phyloP scores from a whole-genome alignment of 1,284 basidiomycete genomes.

The Pseudozyma sp. region DNA sequence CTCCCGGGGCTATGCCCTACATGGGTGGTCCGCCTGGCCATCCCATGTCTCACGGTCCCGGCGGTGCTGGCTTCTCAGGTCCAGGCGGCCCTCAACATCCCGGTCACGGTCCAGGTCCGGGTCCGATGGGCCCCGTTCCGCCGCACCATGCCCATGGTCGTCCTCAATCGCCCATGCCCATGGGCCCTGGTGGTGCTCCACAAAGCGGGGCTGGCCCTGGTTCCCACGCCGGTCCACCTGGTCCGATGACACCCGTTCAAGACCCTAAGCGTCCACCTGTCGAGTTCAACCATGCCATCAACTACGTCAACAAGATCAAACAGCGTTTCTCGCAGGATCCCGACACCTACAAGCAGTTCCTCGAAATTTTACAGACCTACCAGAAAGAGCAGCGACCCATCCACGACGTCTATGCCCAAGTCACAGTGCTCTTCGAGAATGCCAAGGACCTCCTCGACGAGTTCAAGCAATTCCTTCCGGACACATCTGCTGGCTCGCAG shows the following conservation, averaged over 20 bases:
- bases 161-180: conserved; percentile 46
- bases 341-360: conserved; percentile 96
- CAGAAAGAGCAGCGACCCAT: conserved; percentile 92
- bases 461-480: conserved; percentile 96
- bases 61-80: conserved; percentile 28
- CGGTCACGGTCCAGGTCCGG: conserved; percentile 35
- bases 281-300: conserved; percentile 97
- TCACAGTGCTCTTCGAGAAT: conserved; percentile 89
- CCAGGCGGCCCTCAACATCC: conserved; percentile 39
- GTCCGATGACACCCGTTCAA: conserved; percentile 45
- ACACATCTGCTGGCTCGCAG: conserved; percentile 69
- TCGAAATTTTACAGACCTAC: conserved; percentile 97
- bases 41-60: conserved; percentile 28
- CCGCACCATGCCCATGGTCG: conserved; percentile 47
- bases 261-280: conserved; percentile 70
- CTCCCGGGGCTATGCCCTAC: conserved; percentile 33
- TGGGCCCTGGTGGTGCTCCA: conserved; percentile 40
- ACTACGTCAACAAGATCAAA: conserved; percentile 99
- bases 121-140: conserved; percentile 36
- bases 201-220: conserved; percentile 23
- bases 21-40: conserved; percentile 39
- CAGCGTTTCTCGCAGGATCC: conserved; percentile 89
- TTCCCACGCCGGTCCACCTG: conserved; percentile 26
- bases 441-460: conserved; percentile 92
- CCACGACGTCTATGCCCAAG: conserved; percentile 91